A percentile compares a stretch with the other conserved stretches of the same genome.
phyloP scores from a whole-genome alignment of 2,329 filamentous ascomycete species.

The Rutstroemia sp. region DNA sequence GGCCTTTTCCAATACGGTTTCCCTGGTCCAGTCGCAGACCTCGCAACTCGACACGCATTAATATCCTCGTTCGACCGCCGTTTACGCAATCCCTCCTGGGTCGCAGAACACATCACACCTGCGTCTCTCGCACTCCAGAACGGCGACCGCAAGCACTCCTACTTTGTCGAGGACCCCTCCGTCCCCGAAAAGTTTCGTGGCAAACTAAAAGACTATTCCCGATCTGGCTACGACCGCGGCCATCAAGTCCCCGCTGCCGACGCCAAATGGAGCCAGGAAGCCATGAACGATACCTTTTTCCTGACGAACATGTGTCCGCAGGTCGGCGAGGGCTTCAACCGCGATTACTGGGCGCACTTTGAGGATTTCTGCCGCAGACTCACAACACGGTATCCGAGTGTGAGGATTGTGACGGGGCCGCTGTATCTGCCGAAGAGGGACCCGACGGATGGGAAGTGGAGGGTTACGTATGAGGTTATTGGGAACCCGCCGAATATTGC shows the following conservation, averaged over 20 bases:
- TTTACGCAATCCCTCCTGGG: slow-evolving; percentile 88
- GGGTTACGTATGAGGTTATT: slow-evolving; percentile 92
- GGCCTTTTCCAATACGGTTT: slow-evolving; percentile 84
- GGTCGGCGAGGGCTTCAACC: slow-evolving; percentile 96
- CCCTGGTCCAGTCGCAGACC: slow-evolving; percentile 80
- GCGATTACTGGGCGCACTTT: slow-evolving; percentile 98
- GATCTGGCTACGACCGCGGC: slow-evolving; percentile 88
- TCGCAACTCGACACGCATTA: slow-evolving; percentile 68
- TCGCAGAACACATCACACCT: slow-evolving; percentile 91
- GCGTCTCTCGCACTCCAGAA: slow-evolving; percentile 67
- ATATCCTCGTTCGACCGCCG: slow-evolving; percentile 87
- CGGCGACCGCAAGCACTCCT: slow-evolving; percentile 77
- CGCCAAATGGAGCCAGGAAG: slow-evolving; percentile 86
- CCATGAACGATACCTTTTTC: slow-evolving; percentile 93
- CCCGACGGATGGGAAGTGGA: slow-evolving; percentile 82
- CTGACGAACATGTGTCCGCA: slow-evolving; percentile 97
- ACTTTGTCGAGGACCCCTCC: slow-evolving; percentile 71
- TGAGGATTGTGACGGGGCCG: slow-evolving; percentile 88
- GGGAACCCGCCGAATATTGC: slow-evolving; percentile 88
- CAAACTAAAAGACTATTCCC: slow-evolving; percentile 87
- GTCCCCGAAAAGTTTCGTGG: slow-evolving; percentile 86
- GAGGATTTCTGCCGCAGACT: slow-evolving; percentile 92
- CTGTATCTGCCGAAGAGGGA: slow-evolving; percentile 86
- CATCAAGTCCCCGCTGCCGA: slow-evolving; percentile 97
- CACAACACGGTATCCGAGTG: slow-evolving; percentile 72